phyloP scores from a whole-genome alignment of 805 yeast species.

The Cyberlindnera nakhonratchasimensis region DNA sequence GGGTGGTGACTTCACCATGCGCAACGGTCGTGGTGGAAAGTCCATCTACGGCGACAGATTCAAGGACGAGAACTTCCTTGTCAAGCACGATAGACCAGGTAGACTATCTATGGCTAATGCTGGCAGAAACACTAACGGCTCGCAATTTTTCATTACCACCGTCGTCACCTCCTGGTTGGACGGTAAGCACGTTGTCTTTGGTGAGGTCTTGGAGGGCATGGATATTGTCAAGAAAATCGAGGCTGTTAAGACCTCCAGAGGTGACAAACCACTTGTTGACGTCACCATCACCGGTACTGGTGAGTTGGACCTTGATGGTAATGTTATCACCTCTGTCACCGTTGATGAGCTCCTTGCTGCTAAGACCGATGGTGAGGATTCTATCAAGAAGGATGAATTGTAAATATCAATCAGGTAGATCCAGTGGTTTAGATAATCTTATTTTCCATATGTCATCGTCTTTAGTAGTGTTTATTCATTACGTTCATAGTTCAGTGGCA shows the following conservation, averaged over 20 bases:
- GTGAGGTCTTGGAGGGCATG: constrained; percentile 86
- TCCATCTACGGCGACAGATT: constrained; percentile 69
- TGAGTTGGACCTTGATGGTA: constrained; percentile 44
- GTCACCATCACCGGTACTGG: constrained; percentile 71
- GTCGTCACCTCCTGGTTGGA: constrained; percentile 90
- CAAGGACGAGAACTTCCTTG: constrained; percentile 62
- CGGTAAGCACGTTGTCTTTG: constrained; percentile 94
- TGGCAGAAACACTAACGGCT: constrained; percentile 80
- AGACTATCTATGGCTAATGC: constrained; percentile 77
- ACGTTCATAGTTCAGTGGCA: no score
- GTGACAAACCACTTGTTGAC: constrained; percentile 69
- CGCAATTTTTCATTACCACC: constrained; percentile 94
- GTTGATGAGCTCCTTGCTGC: constrained; percentile 14
- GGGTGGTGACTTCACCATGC: constrained; percentile 76
- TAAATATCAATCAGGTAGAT: constrained; percentile 10
- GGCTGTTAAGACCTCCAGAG: constrained; percentile 59
- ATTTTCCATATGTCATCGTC: no score
- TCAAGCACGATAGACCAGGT: constrained; percentile 69
- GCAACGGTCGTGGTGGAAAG: constrained; percentile 71
- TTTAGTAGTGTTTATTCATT: no score
- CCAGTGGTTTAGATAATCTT: not conserved
- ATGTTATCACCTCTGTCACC: constrained; percentile 23
- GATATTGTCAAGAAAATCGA: constrained; percentile 79
- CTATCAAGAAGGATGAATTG: constrained; percentile 34
- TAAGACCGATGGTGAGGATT: constrained; percentile 14